Base-by-base conservation (phyloP, 768 basidiomycete genomes). In the Boletus huronensis region DNA sequence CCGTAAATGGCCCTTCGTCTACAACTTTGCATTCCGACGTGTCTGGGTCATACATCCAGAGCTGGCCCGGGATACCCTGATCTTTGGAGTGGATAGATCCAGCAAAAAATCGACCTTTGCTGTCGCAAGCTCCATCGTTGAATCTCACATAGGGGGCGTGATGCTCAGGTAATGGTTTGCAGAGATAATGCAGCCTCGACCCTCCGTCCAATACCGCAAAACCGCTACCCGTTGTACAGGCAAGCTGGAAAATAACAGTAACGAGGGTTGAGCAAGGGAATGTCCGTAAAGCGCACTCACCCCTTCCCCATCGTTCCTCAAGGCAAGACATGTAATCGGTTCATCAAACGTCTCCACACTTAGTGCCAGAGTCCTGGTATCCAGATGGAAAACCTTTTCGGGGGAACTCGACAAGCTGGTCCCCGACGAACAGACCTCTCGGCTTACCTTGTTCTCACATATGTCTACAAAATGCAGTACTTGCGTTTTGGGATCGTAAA, bases 381-480 rank as follows among this genome's bases (percentile, higher is more conserved):
- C 70, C 54, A 81, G 75, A 63, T 65, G 63, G 43, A 64, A 61
- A n/a, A 61, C 54, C 62, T 67, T 52, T 39, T n/a, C 21, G 17
- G n/a, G 17, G 19, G 13, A 26, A 19, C 25, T 62, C 47, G 51
- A 53, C 38, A 35, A 40, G 28, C 28, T 11, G 14, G 25, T 31
- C 29, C 16, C 16, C 6, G 23, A 36, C 17, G 29, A 48, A 46
- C 35, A n/a, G 48, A n/a, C 23, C 6, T 36, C 7, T 41, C n/a
- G 1, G 14, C 56, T 49, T 39, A 52, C 65, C 56, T 55, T 57
- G 32, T 67, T 58, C 54, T 64, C 49, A 25, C 42, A 55, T 46
- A 87, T 87, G 63, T 88, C 86, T 43, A 88, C 82, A 66, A 89
- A 87, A 68, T 88, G 85, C 35, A 88, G 64, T 25, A 72, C 76